These are phyloP conservation scores for Ramichloridium luteum DNA, from an alignment of 2,329 filamentous ascomycete species.

Conservation along the genomic window DNA sequence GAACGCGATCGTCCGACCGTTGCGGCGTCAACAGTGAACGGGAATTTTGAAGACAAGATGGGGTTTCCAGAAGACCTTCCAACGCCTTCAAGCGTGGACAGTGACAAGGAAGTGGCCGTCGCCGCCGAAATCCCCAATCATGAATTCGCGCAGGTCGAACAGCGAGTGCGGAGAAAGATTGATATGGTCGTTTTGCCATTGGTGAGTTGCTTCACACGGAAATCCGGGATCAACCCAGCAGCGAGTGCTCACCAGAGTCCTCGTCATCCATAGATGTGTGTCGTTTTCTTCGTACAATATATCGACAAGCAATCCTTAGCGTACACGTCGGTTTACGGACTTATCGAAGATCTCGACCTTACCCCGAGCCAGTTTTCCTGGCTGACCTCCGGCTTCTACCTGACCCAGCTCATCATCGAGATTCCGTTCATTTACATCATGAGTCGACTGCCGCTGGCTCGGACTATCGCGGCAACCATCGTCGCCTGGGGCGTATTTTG, in stretches of 20 bases:
- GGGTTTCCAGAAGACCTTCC: too few relatives aligned
- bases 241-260: too few relatives aligned
- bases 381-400: slow-evolving; percentile 36
- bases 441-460: slow-evolving; percentile 37
- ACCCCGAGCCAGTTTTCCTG: slow-evolving; percentile 38
- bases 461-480: slow-evolving; percentile 37
- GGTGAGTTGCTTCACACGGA: slow-evolving; percentile 3
- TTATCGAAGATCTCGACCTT: slow-evolving; percentile 36
- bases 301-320: slow-evolving; percentile 40
- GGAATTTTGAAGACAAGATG: too few relatives aligned
- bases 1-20: too few relatives aligned
- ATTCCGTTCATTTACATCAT: slow-evolving; percentile 42
- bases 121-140: too few relatives aligned
- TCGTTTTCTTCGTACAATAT: slow-evolving; percentile 24
- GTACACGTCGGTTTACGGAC: slow-evolving; percentile 38
- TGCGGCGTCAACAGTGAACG: too few relatives aligned
- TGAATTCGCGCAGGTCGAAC: too few relatives aligned
- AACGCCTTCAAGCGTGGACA: too few relatives aligned
- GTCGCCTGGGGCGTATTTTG: slow-evolving; percentile 34
- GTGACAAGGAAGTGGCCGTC: too few relatives aligned
- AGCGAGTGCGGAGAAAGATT: slow-evolving; percentile 10
- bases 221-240: not conserved
- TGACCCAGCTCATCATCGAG: slow-evolving; percentile 32
- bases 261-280: slow-evolving; percentile 12
- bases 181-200: slow-evolving; percentile 12